phyloP scores from a whole-genome alignment of 495 filamentous ascomycete species.

The Penicillium alfredii region DNA sequence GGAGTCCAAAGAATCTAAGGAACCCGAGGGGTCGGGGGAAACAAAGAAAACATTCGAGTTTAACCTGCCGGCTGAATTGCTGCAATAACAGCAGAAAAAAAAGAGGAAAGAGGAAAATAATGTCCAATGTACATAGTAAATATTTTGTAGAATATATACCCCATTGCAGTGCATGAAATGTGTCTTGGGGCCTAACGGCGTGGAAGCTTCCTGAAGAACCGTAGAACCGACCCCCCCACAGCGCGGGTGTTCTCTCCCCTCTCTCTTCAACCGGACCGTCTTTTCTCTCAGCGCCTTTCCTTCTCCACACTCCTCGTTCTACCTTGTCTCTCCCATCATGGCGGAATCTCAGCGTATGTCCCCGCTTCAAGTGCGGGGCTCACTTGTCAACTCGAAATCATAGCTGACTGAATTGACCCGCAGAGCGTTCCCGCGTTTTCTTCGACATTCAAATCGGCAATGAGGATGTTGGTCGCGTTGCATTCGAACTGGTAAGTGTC shows the following conservation, averaged over 20 bases:
- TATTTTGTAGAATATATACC: slow-evolving; percentile 13
- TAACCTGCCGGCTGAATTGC: slow-evolving; percentile 33
- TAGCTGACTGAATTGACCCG: too few species aligned
- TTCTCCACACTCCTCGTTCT: slow-evolving; percentile 4
- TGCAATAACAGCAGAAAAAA: slow-evolving; percentile 23
- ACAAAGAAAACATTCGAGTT: slow-evolving; percentile 31
- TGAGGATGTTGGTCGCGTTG: slow-evolving; percentile 64
- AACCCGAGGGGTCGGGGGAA: slow-evolving; percentile 10
- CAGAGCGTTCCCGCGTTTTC: slow-evolving; percentile 67
- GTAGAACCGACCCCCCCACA: slow-evolving; percentile 8
- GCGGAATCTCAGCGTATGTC: slow-evolving; percentile 34
- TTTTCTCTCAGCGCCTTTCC: not conserved
- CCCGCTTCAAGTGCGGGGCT: slow-evolving; percentile 27
- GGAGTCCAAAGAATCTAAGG: slow-evolving; percentile 15
- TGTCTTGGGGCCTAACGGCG: slow-evolving; percentile 10
- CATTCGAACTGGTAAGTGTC: slow-evolving; percentile 67
- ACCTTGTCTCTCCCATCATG: slow-evolving; percentile 22
- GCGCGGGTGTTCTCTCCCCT: slow-evolving; percentile 6
- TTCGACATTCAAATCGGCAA: slow-evolving; percentile 82
- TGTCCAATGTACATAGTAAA: slow-evolving; percentile 8
- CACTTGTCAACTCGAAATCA: slow-evolving; percentile 16
- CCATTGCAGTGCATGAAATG: slow-evolving; percentile 6
- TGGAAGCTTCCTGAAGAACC: slow-evolving; percentile 46
- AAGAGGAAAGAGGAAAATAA: slow-evolving; percentile 7
- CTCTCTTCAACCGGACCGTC: slow-evolving; percentile 7